Percentiles rank a stretch among this genome's conserved stretches.
Evolutionary conservation across 2,329 filamentous ascomycete genomes (phyloP).

Genomic region (Samsoniella hepiali): DNA sequence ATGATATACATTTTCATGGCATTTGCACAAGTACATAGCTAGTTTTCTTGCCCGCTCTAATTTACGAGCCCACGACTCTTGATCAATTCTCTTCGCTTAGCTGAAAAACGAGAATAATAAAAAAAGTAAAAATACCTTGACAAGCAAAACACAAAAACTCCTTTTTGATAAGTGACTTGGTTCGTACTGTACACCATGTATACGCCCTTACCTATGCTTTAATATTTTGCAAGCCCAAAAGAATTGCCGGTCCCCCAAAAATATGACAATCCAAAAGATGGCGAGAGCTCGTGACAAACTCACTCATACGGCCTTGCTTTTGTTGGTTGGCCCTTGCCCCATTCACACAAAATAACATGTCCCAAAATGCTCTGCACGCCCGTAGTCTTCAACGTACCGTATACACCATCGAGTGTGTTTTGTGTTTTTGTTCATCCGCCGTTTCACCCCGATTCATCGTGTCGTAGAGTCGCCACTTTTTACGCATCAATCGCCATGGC

Average conservation of each 20-base stretch:
- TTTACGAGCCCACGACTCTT: neutral
- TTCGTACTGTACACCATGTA: constrained; percentile 3
- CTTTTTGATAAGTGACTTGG: neutral
- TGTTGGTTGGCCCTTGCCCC: neutral
- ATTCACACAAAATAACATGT: neutral
- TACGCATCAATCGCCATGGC: constrained; percentile 46
- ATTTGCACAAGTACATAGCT: constrained; percentile 16
- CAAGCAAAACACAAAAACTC: neutral
- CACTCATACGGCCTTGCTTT: neutral
- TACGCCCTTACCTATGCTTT: constrained; percentile 5
- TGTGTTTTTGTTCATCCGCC: neutral
- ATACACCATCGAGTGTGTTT: neutral
- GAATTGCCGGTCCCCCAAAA: neutral
- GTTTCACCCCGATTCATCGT: neutral
- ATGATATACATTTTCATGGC: constrained; percentile 8
- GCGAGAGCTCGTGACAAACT: neutral
- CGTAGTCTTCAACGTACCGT: neutral
- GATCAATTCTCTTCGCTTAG: neutral
- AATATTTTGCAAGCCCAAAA: neutral
- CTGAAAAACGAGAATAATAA: neutral
- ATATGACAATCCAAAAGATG: too few species aligned
- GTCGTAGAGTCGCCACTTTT: neutral
- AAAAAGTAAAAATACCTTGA: neutral
- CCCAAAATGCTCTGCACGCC: neutral
- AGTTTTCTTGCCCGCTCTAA: neutral